Conservation (phyloP, 208 protist genomes). For the Porcisia deanei region DNA sequence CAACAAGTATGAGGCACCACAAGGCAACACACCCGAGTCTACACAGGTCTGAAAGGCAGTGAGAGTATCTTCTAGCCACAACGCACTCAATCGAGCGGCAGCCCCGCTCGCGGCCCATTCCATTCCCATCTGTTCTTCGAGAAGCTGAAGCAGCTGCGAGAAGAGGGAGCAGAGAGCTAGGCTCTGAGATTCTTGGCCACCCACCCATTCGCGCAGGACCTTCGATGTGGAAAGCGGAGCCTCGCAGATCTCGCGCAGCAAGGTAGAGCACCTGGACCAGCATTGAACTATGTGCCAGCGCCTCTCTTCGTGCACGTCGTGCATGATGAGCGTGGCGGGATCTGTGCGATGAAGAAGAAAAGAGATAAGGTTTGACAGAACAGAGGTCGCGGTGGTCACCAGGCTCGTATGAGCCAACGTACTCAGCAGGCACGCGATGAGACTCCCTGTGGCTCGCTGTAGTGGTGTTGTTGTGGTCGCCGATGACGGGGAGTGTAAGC, state of each 20-base stretch:
- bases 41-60: conserved; percentile 15
- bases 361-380: conserved; percentile 13
- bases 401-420: conserved; percentile 2
- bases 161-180: conserved; percentile 15
- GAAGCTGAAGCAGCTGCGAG: conserved; percentile 2
- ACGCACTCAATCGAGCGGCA: background rate
- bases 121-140: background rate
- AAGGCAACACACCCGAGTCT: conserved; percentile 14
- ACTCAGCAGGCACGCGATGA: conserved; percentile 16
- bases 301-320: background rate
- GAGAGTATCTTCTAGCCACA: conserved; percentile 17
- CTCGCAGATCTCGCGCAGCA: conserved; percentile 28
- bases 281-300: background rate
- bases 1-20: conserved; percentile 3
- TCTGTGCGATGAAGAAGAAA: conserved; percentile 12
- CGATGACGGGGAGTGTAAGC: background rate
- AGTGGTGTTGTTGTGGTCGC: conserved; percentile 4
- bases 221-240: conserved; percentile 1
- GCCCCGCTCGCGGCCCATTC: conserved; percentile 1
- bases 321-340: background rate
- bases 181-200: conserved; percentile 8
- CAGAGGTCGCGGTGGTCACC: background rate
- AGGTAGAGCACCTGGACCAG: background rate
- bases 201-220: conserved; percentile 23
- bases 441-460: conserved; percentile 15